These are phyloP conservation scores for Lachnellula hyalina DNA, from an alignment of 2,329 filamentous ascomycete species.

Conservation along the genomic window DNA sequence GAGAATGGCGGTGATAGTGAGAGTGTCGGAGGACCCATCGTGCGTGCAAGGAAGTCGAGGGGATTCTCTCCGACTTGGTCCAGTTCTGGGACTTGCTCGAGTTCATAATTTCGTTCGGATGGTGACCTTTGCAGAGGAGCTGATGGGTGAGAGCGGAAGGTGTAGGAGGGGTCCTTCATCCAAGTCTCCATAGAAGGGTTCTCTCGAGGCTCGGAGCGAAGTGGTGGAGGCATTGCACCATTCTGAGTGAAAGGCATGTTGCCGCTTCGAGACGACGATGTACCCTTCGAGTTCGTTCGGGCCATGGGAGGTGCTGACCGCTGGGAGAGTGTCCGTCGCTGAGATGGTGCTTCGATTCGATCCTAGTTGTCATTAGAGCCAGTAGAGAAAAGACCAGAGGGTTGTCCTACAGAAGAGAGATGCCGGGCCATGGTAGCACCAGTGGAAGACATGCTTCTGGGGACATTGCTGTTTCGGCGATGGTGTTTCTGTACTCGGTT, in stretches of 20 bases:
- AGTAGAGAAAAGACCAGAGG: conserved; percentile 11
- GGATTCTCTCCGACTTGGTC: conserved; percentile 23
- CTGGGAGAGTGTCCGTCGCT: conserved; percentile 25
- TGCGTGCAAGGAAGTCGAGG: conserved; percentile 22
- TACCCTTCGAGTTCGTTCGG: conserved; percentile 25
- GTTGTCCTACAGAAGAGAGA: conserved; percentile 25
- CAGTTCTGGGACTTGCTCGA: conserved; percentile 27
- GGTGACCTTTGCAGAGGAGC: conserved; percentile 14
- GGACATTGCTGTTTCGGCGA: conserved; percentile 21
- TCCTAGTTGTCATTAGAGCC: conserved; percentile 27
- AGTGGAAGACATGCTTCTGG: conserved; percentile 27
- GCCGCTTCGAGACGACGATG: conserved; percentile 21
- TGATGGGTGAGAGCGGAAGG: conserved; percentile 25
- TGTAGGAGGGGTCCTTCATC: conserved; percentile 24
- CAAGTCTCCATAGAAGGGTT: conserved; percentile 24
- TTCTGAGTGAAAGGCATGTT: conserved; percentile 25
- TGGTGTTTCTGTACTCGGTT: conserved; percentile 27
- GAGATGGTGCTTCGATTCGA: conserved; percentile 18
- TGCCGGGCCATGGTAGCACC: conserved; percentile 26
- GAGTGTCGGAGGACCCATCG: conserved; percentile 14
- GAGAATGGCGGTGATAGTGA: conserved; percentile 18
- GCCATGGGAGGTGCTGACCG: conserved; percentile 27
- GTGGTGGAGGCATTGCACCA: conserved; percentile 21
- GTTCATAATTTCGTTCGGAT: conserved; percentile 20
- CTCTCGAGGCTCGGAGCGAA: conserved; percentile 21